phyloP scores from a whole-genome alignment of 2,329 filamentous ascomycete species.

The Clonostachys rhizophaga region DNA sequence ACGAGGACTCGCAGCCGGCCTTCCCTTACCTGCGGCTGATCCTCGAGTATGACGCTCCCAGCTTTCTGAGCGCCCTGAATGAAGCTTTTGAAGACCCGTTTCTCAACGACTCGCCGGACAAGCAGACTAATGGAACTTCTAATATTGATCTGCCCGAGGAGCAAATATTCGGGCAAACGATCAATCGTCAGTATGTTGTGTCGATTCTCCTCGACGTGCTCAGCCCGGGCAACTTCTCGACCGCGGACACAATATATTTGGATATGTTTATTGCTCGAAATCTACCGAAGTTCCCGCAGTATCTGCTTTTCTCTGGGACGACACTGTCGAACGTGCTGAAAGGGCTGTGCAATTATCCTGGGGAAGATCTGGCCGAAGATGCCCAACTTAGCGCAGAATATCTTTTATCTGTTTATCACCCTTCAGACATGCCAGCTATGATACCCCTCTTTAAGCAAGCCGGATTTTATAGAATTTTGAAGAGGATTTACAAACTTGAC shows the following conservation, averaged over 20 bases:
- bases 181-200: constrained; percentile 89
- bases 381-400: constrained; percentile 98
- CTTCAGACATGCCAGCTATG: constrained; percentile 71
- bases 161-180: constrained; percentile 62
- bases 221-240: constrained; percentile 68
- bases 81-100: constrained; percentile 97
- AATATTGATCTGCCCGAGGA: constrained; percentile 55
- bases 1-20: constrained; percentile 58
- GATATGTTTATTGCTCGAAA: constrained; percentile 99
- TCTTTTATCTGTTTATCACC: constrained; percentile 86
- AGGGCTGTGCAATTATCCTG: constrained; percentile 81
- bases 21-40: constrained; percentile 85
- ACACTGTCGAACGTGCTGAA: constrained; percentile 76
- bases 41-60: constrained; percentile 83
- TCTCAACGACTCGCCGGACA: constrained; percentile 73
- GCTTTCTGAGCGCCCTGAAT: constrained; percentile 91
- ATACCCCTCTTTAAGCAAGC: constrained; percentile 76
- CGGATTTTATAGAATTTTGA: constrained; percentile 85
- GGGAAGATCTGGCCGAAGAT: constrained; percentile 77
- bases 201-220: constrained; percentile 90
- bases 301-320: constrained; percentile 84
- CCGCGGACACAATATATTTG: constrained; percentile 85
- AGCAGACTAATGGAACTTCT: constrained; percentile 46
- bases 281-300: constrained; percentile 93
- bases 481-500: constrained; percentile 78